Base-by-base conservation (phyloP, 2,329 filamentous ascomycete species). In the Fusarium armeniacum region DNA sequence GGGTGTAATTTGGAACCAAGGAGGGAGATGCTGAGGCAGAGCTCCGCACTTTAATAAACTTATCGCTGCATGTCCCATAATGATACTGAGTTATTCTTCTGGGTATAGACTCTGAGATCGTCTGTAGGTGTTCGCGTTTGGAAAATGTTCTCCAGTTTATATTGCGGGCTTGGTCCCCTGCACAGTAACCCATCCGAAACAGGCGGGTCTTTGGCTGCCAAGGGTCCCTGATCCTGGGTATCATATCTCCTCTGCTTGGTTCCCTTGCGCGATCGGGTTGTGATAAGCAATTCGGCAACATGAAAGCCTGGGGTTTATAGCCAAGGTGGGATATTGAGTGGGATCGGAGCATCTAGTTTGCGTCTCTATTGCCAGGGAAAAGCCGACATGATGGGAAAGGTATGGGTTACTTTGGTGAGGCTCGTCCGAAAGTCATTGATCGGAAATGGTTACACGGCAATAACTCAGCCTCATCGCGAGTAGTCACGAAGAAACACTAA, bases 171-270 rank as follows among this genome's bases (percentile, higher is more conserved):
- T 5, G 18, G n/a, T 18, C 45, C 36, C 57, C 33, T 62, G 43
- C 35, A n/a, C 16, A 47, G 58, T 50, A 45, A 52, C 60, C 22
- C n/a, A 51, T 44, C 35, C 35, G 58, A 62, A 62, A 62, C 60
- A 45, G 22, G 60, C 47, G 47, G 58, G 60, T 24, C 35, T 4
- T 11, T 30, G 2, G 6, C 15, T 40, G n/a, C 11, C 58, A 47
- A 33, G 58, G 58, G 24, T 46, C 56, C 36, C 32, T 20, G 13
- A 41, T 41, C 33, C 58, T 24, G 40, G 57, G 6, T 18, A 16
- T 13, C 24, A 22, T 38, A 15, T 36, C 26, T 30, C 24, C 24
- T 35, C 13, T 40, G 8, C 24, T 15, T 28, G 24, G 13, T 40
- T 51, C 18, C 5, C 6, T 16, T 20, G 11, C 28, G n/a, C 28